Conservation (phyloP, 202 grass and related monocot species). For the Elaeis oleifera region DNA sequence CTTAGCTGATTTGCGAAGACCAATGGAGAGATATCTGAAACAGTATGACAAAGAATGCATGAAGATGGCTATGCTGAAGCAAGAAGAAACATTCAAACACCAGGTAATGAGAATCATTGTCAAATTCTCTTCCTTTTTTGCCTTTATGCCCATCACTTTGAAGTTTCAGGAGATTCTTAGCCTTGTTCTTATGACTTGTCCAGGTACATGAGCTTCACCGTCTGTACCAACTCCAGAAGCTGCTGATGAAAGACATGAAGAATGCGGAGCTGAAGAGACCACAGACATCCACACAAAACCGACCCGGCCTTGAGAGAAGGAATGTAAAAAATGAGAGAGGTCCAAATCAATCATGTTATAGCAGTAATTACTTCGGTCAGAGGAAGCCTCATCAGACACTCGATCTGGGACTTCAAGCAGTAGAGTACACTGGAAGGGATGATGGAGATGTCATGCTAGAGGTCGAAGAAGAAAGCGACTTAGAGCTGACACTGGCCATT, state of each 20-base stretch:
- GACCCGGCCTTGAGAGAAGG: not conserved
- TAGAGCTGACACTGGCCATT: slow-evolving; percentile 50
- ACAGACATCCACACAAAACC: not conserved
- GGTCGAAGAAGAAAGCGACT: slow-evolving; percentile 31
- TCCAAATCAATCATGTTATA: not conserved
- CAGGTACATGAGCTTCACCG: slow-evolving; percentile 56
- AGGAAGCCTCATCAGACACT: slow-evolving; percentile 3
- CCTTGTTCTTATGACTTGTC: slow-evolving; percentile 8
- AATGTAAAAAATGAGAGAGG: not conserved
- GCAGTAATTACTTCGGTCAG: slow-evolving; percentile 1
- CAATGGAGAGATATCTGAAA: slow-evolving; percentile 15
- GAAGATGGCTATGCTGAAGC: slow-evolving; percentile 55
- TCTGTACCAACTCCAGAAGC: slow-evolving; percentile 43
- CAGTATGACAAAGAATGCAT: slow-evolving; percentile 38
- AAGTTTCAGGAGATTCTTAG: not conserved
- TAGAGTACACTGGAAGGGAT: too few relatives aligned
- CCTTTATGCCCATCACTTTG: slow-evolving; percentile 5
- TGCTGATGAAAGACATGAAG: slow-evolving; percentile 45
- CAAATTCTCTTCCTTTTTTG: not conserved
- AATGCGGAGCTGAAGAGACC: slow-evolving; percentile 8
- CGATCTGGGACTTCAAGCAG: too few relatives aligned
- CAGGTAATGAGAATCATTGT: slow-evolving; percentile 31
- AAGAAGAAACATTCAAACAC: slow-evolving; percentile 50
- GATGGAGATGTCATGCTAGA: too few relatives aligned
- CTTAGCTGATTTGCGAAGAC: not conserved